phyloP scores from a whole-genome alignment of 2,329 filamentous ascomycete species.

The Ophiostoma tasmaniense region DNA sequence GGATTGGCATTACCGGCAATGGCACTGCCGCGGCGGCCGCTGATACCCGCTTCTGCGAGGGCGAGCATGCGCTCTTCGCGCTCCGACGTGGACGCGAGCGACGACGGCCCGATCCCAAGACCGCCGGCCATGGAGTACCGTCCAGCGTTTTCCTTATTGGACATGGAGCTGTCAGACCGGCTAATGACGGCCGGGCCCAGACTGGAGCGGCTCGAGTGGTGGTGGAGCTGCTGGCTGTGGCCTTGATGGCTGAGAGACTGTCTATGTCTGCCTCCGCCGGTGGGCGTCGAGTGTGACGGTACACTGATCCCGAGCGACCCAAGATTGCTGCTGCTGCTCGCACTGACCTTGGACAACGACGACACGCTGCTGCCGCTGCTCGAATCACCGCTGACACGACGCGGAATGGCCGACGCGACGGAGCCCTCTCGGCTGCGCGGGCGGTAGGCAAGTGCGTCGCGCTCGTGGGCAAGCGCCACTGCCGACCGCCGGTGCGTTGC shows the following conservation, averaged over 20 bases:
- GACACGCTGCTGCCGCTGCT: constrained; percentile 19
- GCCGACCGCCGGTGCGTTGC: constrained; percentile 30
- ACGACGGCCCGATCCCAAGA: constrained; percentile 6
- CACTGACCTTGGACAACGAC: constrained; percentile 14
- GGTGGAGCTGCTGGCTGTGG: not conserved
- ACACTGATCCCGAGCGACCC: not conserved
- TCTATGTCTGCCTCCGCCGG: constrained; percentile 22
- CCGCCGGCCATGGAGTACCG: constrained; percentile 12
- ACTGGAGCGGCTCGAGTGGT: constrained; percentile 24
- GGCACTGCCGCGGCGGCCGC: constrained; percentile 3
- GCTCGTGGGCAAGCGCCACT: constrained; percentile 32
- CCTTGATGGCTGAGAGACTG: constrained; percentile 22
- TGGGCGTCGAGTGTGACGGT: constrained; percentile 1
- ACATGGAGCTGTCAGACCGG: constrained; percentile 23
- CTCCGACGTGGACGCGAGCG: not conserved
- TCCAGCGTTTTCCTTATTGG: constrained; percentile 24
- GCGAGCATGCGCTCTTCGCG: constrained; percentile 15
- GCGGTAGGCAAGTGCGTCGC: constrained; percentile 28
- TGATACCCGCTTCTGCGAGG: constrained; percentile 6
- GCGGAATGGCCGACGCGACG: constrained; percentile 24
- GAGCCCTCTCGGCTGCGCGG: constrained; percentile 28
- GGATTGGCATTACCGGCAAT: not conserved
- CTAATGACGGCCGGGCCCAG: constrained; percentile 21
- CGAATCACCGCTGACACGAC: constrained; percentile 28
- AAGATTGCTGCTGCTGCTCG: constrained; percentile 13